Evolutionary conservation across 1,284 basidiomycete species (phyloP).

Genomic region (Ustilago trichophora): DNA sequence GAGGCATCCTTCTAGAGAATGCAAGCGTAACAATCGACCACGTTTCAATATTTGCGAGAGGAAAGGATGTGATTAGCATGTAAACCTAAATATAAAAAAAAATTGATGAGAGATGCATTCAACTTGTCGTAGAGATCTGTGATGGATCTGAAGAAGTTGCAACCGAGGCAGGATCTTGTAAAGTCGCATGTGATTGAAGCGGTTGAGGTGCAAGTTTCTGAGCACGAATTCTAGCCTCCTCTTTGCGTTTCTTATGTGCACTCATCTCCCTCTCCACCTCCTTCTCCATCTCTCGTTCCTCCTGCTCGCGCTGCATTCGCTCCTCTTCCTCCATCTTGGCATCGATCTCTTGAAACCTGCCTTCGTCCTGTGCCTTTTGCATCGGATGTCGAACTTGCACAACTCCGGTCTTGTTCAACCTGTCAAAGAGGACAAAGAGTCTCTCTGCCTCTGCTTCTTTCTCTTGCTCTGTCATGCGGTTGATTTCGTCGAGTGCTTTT

Average conservation of each 20-base stretch:
- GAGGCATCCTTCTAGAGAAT: too few relatives aligned
- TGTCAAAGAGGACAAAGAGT: constrained; percentile 58
- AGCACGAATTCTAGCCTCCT: constrained; percentile 21
- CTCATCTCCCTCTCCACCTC: constrained; percentile 39
- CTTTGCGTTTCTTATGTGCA: constrained; percentile 27
- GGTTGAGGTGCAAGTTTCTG: constrained; percentile 7
- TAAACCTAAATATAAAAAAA: too few relatives aligned
- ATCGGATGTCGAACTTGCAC: constrained; percentile 51
- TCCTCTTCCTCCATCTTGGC: constrained; percentile 23
- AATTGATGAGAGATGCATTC: too few relatives aligned
- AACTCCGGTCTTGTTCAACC: constrained; percentile 54
- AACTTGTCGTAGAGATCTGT: too few relatives aligned
- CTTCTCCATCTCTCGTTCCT: constrained; percentile 41
- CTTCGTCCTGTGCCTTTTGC: constrained; percentile 26
- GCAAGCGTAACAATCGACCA: too few relatives aligned
- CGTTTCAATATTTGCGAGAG: too few relatives aligned
- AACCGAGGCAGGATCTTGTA: too few relatives aligned
- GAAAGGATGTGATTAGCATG: too few relatives aligned
- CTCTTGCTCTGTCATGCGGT: constrained; percentile 51
- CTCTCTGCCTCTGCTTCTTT: constrained; percentile 57
- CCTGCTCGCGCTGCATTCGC: constrained; percentile 10
- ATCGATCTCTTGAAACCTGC: constrained; percentile 46
- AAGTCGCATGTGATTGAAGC: too few relatives aligned
- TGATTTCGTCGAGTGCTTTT: constrained; percentile 33
- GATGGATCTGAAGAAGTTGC: too few relatives aligned